Conservation (phyloP, 352 stramenopile species). For the Pythium apleroticum region DNA sequence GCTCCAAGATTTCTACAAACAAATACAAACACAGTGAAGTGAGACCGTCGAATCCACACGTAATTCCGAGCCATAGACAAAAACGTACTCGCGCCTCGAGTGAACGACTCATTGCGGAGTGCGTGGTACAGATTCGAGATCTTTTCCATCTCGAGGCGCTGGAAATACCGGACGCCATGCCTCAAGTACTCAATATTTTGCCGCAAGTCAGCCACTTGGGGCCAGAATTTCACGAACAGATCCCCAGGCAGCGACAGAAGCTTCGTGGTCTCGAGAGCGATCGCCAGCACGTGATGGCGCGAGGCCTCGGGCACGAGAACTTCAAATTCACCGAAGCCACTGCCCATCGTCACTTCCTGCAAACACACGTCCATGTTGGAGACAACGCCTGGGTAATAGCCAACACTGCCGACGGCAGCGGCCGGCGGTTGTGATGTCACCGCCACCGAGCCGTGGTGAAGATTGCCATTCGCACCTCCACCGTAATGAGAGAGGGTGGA, state of each 20-base stretch:
- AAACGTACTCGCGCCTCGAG: slow-evolving; percentile 43
- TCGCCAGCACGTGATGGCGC: slow-evolving; percentile 33
- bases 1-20: slow-evolving; percentile 43
- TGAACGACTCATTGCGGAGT: slow-evolving; percentile 44
- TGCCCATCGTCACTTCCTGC: slow-evolving; percentile 35
- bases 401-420: not conserved
- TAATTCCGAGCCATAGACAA: not conserved
- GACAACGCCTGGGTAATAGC: slow-evolving; percentile 11
- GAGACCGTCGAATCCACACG: not conserved
- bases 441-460: slow-evolving; percentile 4
- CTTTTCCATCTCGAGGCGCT: slow-evolving; percentile 47
- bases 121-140: slow-evolving; percentile 60
- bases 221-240: slow-evolving; percentile 52
- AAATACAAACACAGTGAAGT: slow-evolving; percentile 5
- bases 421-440: not conserved
- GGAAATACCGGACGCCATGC: slow-evolving; percentile 38
- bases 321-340: slow-evolving; percentile 70
- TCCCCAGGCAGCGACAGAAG: slow-evolving; percentile 52
- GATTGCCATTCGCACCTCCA: no score
- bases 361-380: slow-evolving; percentile 30
- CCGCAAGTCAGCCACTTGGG: slow-evolving; percentile 30
- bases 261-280: slow-evolving; percentile 49
- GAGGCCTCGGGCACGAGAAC: slow-evolving; percentile 45
- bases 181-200: slow-evolving; percentile 53
- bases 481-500: not conserved